Base-by-base conservation (phyloP, 164 flowering plant species). In the Protea cynaroides region DNA sequence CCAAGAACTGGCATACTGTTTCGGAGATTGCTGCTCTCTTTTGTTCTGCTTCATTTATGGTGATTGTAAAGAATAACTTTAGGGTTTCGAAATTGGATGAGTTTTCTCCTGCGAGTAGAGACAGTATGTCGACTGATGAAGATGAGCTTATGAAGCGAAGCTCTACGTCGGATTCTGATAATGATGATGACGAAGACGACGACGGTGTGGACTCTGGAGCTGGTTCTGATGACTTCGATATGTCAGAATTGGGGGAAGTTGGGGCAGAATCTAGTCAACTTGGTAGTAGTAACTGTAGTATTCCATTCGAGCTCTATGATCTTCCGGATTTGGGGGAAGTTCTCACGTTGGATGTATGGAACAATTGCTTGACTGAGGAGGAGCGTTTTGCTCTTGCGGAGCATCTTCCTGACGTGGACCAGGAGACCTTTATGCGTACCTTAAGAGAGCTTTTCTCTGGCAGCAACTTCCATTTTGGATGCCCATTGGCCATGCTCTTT, bases 321-420 rank as follows among this genome's bases (percentile, higher is more conserved):
- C 93, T 94, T 64, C 69, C 86, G 0, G 86, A 89, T 63, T 78
- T 94, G 73, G 74, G 77, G 18, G 84, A 75, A 49, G 68, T 94
- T 49, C 74, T 94, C 65, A 86, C 97, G 1, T 62, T 94, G 65
- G 96, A 91, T 69, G 86, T 83, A 52, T 94, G 99, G 99, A 94
- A 91, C 73, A 84, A 89, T 40, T 78, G 78, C 68, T 76, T 94
- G 63, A 81, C 81, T 29, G 99, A 94, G 68, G 96, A 91, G 62
- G 97, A 94, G 64, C 77, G 91, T 23, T 84, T 86, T 64, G 38
- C 71, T 12, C 89, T 94, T 25, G 59, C 96, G 0, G 81, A 84
- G 74, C 84, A 70, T 62, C 77, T 94, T 21, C 99, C 99, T 22
- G 93, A 89, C 65, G 73, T 89, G 89, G 96, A 91, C 65, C 88